A percentile compares a stretch with the other conserved stretches of the same genome.
Conservation (phyloP, 1,139 yeast species). For the Arxiozyma heterogenica region DNA sequence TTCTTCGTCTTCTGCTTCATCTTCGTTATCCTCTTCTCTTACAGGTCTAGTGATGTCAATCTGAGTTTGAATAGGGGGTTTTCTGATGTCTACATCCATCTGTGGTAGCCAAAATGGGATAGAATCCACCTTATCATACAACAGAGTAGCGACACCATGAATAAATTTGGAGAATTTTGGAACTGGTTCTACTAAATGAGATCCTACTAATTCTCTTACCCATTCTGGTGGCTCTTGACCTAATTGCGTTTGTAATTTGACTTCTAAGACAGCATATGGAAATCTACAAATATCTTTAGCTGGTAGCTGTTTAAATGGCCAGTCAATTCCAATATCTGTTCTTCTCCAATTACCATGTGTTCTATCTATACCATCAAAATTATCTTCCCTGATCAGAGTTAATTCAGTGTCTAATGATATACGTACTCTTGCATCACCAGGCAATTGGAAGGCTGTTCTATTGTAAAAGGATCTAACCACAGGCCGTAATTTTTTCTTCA, state of each 20-base stretch:
- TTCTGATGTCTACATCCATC: conserved; percentile 90
- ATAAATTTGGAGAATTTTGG: conserved; percentile 96
- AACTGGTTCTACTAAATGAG: conserved; percentile 94
- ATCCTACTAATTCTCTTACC: conserved; percentile 85
- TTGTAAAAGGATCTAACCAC: conserved; percentile 93
- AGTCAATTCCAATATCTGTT: conserved; percentile 95
- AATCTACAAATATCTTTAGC: conserved; percentile 82
- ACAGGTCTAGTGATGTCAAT: conserved; percentile 29
- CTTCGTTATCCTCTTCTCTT: conserved; percentile 30
- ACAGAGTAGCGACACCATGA: conserved; percentile 84
- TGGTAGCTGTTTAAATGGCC: conserved; percentile 80
- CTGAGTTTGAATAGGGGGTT: conserved; percentile 58
- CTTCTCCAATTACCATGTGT: conserved; percentile 95
- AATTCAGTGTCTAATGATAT: conserved; percentile 94
- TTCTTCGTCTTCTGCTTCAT: conserved; percentile 37
- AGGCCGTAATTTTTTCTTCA: conserved; percentile 80
- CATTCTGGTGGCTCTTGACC: conserved; percentile 98
- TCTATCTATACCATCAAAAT: conserved; percentile 86
- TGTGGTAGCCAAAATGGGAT: conserved; percentile 99
- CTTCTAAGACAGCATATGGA: conserved; percentile 96
- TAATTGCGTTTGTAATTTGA: conserved; percentile 89
- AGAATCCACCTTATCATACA: conserved; percentile 71
- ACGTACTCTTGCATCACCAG: conserved; percentile 98
- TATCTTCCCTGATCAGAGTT: conserved; percentile 92
- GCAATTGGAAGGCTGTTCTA: conserved; percentile 96